Base-by-base conservation (phyloP, 306 rosid species). In the Prunus mira region DNA sequence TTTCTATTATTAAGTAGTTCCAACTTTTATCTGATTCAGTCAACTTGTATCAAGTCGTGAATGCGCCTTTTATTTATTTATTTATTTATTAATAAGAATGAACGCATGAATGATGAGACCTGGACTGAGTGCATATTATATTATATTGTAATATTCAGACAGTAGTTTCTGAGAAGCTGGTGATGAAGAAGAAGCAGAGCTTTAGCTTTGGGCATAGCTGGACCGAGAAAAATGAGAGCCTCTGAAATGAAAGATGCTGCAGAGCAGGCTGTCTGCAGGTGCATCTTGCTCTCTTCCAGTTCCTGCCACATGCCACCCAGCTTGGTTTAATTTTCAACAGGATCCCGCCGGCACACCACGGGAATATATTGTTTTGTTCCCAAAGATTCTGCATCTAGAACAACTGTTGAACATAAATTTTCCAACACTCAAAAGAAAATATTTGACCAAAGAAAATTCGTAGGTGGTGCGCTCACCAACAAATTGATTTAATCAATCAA, bases 371-470 rank as follows among this genome's bases (percentile, higher is more conserved):
- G 46, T 6, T 17, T 38, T 38, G 43, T 7, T 38, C 24, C 4
- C 67, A 43, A 77, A 49, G 62, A 32, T 70, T 47, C 17, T 10
- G 43, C 65, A 15, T 78, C 76, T 22, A 60, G 71, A 78, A 62
- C 15, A 25, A 32, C 61, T 4, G 69, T 32, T 62, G 64, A 70
- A 78, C 71, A 9, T 2, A 64, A 22, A 28, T n/a, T 0, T 27
- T 30, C 28, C 2, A 6, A 24, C 12, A 69, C 28, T 19, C 19
- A 47, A 25, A 24, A 55, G 56, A 41, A 18, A 49, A 43, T 32
- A 76, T 49, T 69, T 70, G 81, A 78, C 81, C 65, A 51, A 38
- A 30, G 65, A 12, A 77, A 78, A 47, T 57, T 12, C 50, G 2
- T 20, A 27, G 68, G 69, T 14, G 17, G 54, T 27, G 64, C 51